Evolutionary conservation across 1,284 basidiomycete genomes (phyloP), one percentile per base, ranked within the genome.

Genomic region (Apiotrichum mycotoxinovorans): DNA sequence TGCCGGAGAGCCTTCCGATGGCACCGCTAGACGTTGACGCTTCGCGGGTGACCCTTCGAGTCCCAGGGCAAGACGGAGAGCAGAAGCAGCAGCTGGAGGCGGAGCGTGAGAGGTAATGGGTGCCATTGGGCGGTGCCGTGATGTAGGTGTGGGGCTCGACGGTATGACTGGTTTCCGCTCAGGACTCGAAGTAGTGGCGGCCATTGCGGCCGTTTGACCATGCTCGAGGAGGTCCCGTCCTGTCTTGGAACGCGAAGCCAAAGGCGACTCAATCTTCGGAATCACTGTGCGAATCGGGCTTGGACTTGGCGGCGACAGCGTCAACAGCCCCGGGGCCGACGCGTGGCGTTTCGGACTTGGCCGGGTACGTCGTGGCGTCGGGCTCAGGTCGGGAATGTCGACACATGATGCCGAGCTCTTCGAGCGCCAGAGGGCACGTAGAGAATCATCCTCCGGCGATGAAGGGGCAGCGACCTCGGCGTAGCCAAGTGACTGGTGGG

Each of bases 401-500:
- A 48, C 25, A 1, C 17, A 20, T 27, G 26, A 20, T 9, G 25
- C 23, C 0, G 40, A 38, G 51, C 65, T 56, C 53, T 54, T 35
- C 1, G 66, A 64, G n/a, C 69, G 61, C 72, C 72, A 74, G 0
- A 64, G 37, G 0, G 63, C 58, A 2, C 56, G 33, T 14, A 74
- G 53, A 14, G 68, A 71, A 56, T 72, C 68, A 26, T 67, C 56
- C 20, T 62, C 58, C 0, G 68, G 61, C 0, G 65, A 65, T 18
- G 42, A 33, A 42, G 52, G 34, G n/a, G 61, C 55, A 12, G 44
- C 23, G 17, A 11, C 23, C 1, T 43, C 48, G 23, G 48, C 38
- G 56, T 71, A 72, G 1, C 72, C 71, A 1, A 71, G 57, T 2
- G 71, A 58, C n/a, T 45, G 37, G 37, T 67, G 67, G 3, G 70